Conservation (phyloP, 108 stramenopile genomes). For the Cyclostephanos invisitatus region DNA sequence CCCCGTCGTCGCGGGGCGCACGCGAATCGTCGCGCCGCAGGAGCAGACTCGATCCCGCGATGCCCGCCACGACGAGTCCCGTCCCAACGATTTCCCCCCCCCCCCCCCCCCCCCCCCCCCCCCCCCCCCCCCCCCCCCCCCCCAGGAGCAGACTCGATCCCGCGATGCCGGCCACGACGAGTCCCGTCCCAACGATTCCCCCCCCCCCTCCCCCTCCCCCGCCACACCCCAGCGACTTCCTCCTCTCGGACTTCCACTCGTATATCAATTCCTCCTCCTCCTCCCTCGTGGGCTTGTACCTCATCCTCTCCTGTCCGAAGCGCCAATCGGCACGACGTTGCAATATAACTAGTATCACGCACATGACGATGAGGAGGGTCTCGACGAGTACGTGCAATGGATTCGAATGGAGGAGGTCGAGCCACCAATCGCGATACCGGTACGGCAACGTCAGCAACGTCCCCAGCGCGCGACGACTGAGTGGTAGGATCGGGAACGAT, state of each 20-base stretch:
- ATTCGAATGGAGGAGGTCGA: constrained; percentile 70
- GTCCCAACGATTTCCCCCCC: no score
- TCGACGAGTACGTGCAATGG: constrained; percentile 96
- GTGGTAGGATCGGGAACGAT: background rate
- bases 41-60: no score
- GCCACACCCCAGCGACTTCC: constrained; percentile 67
- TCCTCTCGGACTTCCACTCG: constrained; percentile 83
- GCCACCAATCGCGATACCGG: constrained; percentile 84
- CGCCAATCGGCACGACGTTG: constrained; percentile 58
- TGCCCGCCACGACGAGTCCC: no score
- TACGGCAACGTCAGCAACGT: constrained; percentile 47
- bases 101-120: no score
- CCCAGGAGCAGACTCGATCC: no score
- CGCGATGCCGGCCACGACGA: constrained; percentile 30
- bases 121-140: no score
- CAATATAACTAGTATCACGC: constrained; percentile 80
- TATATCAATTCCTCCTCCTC: constrained; percentile 78
- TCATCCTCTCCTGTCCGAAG: constrained; percentile 40
- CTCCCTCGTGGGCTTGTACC: constrained; percentile 48
- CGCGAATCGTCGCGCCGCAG: no score
- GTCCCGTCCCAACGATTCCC: constrained; percentile 6
- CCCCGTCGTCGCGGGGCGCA: background rate
- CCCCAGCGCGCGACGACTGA: background rate
- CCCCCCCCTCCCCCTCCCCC: constrained; percentile 3
- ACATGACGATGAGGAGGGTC: constrained; percentile 85